Percentiles rank a stretch among this genome's conserved stretches.
phyloP scores from a whole-genome alignment of 2,329 filamentous ascomycete species.

The Cryphonectria carpinicola region DNA sequence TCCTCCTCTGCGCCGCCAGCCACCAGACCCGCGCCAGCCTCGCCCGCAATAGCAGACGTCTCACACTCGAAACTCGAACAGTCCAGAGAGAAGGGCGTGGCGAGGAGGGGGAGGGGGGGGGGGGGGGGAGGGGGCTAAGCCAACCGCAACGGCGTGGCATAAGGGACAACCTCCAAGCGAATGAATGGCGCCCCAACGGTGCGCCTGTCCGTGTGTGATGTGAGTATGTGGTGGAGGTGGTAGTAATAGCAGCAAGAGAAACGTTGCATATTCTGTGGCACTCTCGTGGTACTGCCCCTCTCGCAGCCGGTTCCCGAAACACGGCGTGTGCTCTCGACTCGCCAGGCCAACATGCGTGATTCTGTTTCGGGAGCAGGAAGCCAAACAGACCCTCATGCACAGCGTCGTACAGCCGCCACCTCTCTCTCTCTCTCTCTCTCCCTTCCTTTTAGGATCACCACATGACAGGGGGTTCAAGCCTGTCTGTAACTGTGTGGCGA shows the following conservation, averaged over 20 bases:
- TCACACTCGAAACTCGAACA: no score
- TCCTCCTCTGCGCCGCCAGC: not conserved
- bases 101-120: no score
- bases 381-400: not conserved
- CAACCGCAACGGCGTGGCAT: not conserved
- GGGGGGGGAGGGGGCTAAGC: no score
- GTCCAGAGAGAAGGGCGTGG: no score
- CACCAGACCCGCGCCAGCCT: not conserved
- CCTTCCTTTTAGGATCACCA: not conserved
- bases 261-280: not conserved
- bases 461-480: not conserved
- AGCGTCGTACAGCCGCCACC: not conserved
- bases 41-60: not conserved
- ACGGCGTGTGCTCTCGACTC: not conserved
- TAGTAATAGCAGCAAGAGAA: not conserved
- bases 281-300: not conserved
- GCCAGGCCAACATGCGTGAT: not conserved
- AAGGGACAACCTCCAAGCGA: not conserved
- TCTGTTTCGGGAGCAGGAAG: not conserved
- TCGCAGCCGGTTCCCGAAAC: not conserved
- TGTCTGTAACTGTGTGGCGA: not conserved
- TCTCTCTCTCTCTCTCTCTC: not conserved
- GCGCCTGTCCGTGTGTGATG: not conserved
- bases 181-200: no score
- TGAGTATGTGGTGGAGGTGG: not conserved